Conservation (phyloP, 2,329 filamentous ascomycete species). For the Penicillium corylophilum region DNA sequence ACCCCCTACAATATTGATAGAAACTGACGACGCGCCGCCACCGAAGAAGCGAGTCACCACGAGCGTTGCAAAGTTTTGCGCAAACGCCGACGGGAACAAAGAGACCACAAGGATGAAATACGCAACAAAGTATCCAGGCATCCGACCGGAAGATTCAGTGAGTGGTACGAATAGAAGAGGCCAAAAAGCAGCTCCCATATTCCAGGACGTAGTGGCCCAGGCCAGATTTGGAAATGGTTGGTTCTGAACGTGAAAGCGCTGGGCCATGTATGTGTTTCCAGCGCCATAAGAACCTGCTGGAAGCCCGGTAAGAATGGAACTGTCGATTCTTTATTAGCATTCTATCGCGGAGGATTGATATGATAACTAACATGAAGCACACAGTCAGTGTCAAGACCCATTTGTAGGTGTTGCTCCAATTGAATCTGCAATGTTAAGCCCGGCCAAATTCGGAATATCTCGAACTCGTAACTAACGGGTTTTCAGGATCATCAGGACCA, state of each 20-base stretch:
- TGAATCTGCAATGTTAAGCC: conserved; percentile 13
- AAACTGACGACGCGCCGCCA: conserved; percentile 43
- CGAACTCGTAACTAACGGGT: conserved; percentile 20
- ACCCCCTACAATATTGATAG: too few relatives aligned
- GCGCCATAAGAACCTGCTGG: conserved; percentile 44
- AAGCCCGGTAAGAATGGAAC: conserved; percentile 43
- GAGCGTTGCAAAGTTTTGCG: conserved; percentile 47
- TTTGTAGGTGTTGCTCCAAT: conserved; percentile 43
- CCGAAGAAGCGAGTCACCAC: conserved; percentile 47
- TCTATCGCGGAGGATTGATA: neutral
- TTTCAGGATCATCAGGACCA: conserved; percentile 31
- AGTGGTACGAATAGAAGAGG: conserved; percentile 38
- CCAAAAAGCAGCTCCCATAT: conserved; percentile 41
- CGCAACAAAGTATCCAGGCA: conserved; percentile 45
- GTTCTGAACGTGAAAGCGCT: conserved; percentile 35
- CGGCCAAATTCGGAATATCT: neutral
- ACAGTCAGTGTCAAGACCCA: conserved; percentile 44
- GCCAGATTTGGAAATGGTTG: conserved; percentile 33
- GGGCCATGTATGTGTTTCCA: conserved; percentile 31
- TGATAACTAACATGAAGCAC: conserved; percentile 38
- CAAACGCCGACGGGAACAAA: conserved; percentile 44
- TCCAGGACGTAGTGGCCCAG: conserved; percentile 38
- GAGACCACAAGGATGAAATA: conserved; percentile 45
- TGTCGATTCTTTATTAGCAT: conserved; percentile 3
- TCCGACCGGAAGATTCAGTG: conserved; percentile 45